phyloP scores from a whole-genome alignment of 164 flowering plant species.

The Chimonanthus praecox region DNA sequence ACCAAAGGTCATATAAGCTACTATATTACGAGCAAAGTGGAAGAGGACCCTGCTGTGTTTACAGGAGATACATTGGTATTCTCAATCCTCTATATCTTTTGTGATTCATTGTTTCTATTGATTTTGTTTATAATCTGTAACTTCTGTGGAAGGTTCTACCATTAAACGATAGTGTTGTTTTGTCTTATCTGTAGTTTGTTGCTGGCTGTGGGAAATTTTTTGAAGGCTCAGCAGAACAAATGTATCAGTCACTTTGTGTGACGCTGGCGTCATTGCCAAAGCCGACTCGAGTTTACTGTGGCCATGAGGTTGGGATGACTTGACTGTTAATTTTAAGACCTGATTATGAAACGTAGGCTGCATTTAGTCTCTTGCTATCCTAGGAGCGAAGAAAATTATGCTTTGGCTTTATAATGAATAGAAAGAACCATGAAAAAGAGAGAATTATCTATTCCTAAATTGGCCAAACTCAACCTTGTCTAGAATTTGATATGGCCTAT shows the following conservation, averaged over 20 bases:
- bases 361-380: neutral
- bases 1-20: slow-evolving; percentile 93
- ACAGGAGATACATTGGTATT: slow-evolving; percentile 93
- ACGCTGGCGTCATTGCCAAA: slow-evolving; percentile 81
- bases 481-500: too few species aligned
- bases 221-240: slow-evolving; percentile 95
- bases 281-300: slow-evolving; percentile 89
- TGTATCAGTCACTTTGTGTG: slow-evolving; percentile 89
- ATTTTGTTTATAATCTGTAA: too few species aligned
- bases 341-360: neutral
- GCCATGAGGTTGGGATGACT: slow-evolving; percentile 69
- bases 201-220: slow-evolving; percentile 96
- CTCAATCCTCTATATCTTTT: neutral
- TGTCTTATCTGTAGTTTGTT: slow-evolving; percentile 44
- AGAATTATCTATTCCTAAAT: neutral
- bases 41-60: slow-evolving; percentile 80
- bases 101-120: neutral
- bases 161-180: neutral
- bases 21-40: slow-evolving; percentile 63
- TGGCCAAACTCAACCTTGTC: neutral
- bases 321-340: too few species aligned
- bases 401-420: neutral
- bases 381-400: neutral
- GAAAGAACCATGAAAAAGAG: neutral
- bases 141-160: neutral